Evolutionary conservation across 2,329 filamentous ascomycete genomes (phyloP).

Genomic region (Apiospora kogelbergensis): DNA sequence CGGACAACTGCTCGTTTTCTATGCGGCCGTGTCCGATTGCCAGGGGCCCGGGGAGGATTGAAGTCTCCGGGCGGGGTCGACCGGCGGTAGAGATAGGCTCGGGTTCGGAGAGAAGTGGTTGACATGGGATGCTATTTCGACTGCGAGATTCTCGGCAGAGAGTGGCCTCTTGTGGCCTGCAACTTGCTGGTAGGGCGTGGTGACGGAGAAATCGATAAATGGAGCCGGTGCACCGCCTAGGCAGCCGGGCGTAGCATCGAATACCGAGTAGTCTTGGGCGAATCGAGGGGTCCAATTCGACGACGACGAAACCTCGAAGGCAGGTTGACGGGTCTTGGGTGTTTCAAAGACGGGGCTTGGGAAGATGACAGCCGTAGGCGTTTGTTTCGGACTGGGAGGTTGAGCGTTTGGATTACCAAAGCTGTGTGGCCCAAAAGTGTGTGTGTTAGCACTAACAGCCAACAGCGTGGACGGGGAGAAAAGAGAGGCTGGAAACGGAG

Average conservation of each 20-base stretch:
- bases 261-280: constrained; percentile 65
- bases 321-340: constrained; percentile 47
- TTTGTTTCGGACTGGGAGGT: constrained; percentile 59
- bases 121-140: constrained; percentile 59
- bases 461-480: neutral
- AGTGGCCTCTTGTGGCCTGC: constrained; percentile 48
- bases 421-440: constrained; percentile 36
- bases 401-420: constrained; percentile 65
- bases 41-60: constrained; percentile 54
- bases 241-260: constrained; percentile 63
- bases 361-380: constrained; percentile 53
- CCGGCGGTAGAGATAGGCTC: constrained; percentile 55
- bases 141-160: constrained; percentile 49
- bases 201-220: constrained; percentile 45
- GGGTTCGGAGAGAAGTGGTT: constrained; percentile 58
- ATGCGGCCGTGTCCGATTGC: constrained; percentile 29
- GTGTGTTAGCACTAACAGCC: constrained; percentile 21
- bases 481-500: constrained; percentile 7
- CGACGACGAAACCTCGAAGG: constrained; percentile 47
- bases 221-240: constrained; percentile 45
- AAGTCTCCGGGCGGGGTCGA: constrained; percentile 58
- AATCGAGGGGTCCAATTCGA: constrained; percentile 61
- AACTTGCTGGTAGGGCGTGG: constrained; percentile 35
- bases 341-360: constrained; percentile 59
- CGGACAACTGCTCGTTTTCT: constrained; percentile 29